phyloP scores from a whole-genome alignment of 495 filamentous ascomycete species.

The Penicillium pulvis region DNA sequence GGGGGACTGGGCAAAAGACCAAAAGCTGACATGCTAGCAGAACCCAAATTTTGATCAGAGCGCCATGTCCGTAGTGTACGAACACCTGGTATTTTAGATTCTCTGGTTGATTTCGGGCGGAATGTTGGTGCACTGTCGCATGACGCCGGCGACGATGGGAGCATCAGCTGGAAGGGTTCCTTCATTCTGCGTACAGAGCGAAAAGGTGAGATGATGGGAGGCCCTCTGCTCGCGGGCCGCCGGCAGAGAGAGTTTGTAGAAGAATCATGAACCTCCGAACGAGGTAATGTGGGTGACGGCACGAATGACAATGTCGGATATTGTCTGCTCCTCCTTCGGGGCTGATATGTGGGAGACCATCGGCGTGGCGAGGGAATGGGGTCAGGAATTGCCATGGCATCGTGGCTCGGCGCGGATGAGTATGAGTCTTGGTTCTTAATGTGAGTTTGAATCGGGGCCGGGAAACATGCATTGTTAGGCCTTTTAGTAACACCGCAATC shows the following conservation, averaged over 20 bases:
- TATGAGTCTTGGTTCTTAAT: slow-evolving; percentile 26
- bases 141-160: slow-evolving; percentile 37
- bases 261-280: slow-evolving; percentile 30
- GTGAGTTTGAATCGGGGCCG: slow-evolving; percentile 29
- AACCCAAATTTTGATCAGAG: slow-evolving; percentile 44
- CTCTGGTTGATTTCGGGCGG: slow-evolving; percentile 18
- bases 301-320: slow-evolving; percentile 33
- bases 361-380: slow-evolving; percentile 31
- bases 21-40: slow-evolving; percentile 37
- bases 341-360: slow-evolving; percentile 36
- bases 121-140: slow-evolving; percentile 28
- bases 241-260: slow-evolving; percentile 30
- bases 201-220: slow-evolving; percentile 42
- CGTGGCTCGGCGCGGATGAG: slow-evolving; percentile 28
- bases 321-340: slow-evolving; percentile 31
- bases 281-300: slow-evolving; percentile 20
- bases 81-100: slow-evolving; percentile 21
- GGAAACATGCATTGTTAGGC: slow-evolving; percentile 23
- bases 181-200: slow-evolving; percentile 52
- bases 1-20: slow-evolving; percentile 47
- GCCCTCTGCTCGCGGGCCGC: slow-evolving; percentile 30
- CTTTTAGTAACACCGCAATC: slow-evolving; percentile 26
- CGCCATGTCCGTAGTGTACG: slow-evolving; percentile 44
- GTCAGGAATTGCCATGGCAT: slow-evolving; percentile 20
- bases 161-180: slow-evolving; percentile 45